Conservation (phyloP, 176 grass and related monocot species). For the Paspalum notatum region DNA sequence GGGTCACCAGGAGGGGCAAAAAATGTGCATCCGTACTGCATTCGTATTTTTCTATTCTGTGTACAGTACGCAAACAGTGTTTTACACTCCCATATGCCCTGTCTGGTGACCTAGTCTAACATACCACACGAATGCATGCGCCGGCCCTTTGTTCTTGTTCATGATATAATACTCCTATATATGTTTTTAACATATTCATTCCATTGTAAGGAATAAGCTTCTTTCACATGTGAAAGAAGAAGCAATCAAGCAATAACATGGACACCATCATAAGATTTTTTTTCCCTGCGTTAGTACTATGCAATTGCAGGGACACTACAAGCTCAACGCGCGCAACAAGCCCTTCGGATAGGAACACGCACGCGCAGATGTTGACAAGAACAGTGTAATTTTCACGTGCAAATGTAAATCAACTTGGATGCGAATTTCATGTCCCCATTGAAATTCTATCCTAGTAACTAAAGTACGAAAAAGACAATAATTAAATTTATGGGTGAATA, state of each 20-base stretch:
- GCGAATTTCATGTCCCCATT: neutral
- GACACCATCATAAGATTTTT: neutral
- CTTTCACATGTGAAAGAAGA: neutral
- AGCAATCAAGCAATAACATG: neutral
- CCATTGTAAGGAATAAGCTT: neutral
- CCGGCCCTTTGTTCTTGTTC: no score
- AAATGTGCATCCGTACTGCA: no score
- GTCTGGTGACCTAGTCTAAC: no score
- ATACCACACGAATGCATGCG: no score
- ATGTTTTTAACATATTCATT: neutral
- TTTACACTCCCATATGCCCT: no score
- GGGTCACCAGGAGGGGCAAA: no score
- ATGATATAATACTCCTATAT: no score
- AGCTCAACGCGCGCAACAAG: neutral
- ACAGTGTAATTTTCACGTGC: constrained; percentile 28
- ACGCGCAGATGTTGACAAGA: neutral
- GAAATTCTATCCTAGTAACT: neutral
- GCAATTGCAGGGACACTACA: neutral
- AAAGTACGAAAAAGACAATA: neutral
- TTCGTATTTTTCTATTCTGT: no score
- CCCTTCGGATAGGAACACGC: neutral
- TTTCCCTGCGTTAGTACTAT: neutral
- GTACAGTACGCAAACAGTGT: no score
- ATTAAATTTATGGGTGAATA: neutral
- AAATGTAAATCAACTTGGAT: neutral